Conservation (phyloP, 2,329 filamentous ascomycete species). For the Aspergillus niger region DNA sequence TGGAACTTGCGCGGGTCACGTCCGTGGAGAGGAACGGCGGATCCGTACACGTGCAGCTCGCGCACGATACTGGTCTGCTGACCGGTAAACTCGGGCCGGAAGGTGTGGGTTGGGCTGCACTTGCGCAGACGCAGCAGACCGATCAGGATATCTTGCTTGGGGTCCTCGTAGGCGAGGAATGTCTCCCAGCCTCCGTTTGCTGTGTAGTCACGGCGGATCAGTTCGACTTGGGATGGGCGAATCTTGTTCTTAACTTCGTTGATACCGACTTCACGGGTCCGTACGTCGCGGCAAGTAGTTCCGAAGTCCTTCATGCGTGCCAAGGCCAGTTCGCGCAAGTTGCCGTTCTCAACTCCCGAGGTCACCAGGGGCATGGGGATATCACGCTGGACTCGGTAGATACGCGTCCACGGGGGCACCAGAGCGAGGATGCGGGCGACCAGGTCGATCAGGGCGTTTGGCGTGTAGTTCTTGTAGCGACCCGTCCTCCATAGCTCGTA, state of each 20-base stretch:
- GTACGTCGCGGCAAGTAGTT: conserved; percentile 92
- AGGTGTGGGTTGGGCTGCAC: conserved; percentile 89
- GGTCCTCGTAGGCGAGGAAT: conserved; percentile 95
- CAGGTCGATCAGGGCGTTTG: conserved; percentile 92
- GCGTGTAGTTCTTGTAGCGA: conserved; percentile 97
- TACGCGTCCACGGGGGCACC: conserved; percentile 95
- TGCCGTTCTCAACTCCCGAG: conserved; percentile 96
- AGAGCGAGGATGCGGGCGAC: conserved; percentile 94
- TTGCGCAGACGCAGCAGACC: conserved; percentile 85
- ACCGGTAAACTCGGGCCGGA: conserved; percentile 78
- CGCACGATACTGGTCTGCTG: conserved; percentile 91
- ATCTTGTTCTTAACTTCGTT: conserved; percentile 99
- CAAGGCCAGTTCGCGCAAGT: conserved; percentile 86
- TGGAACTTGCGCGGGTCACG: conserved; percentile 96
- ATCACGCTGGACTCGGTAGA: conserved; percentile 96
- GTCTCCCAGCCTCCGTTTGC: conserved; percentile 99
- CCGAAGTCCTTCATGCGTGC: conserved; percentile 99
- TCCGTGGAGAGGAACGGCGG: conserved; percentile 94
- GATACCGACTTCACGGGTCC: conserved; percentile 94
- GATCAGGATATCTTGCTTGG: conserved; percentile 96
- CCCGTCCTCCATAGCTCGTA: conserved; percentile 98
- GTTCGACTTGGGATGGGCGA: conserved; percentile 90
- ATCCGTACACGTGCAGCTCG: conserved; percentile 95
- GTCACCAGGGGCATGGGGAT: conserved; percentile 99
- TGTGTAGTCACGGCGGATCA: conserved; percentile 88